phyloP scores from a whole-genome alignment of 2,329 filamentous ascomycete genomes.

The Ophiostoma pallidulum region DNA sequence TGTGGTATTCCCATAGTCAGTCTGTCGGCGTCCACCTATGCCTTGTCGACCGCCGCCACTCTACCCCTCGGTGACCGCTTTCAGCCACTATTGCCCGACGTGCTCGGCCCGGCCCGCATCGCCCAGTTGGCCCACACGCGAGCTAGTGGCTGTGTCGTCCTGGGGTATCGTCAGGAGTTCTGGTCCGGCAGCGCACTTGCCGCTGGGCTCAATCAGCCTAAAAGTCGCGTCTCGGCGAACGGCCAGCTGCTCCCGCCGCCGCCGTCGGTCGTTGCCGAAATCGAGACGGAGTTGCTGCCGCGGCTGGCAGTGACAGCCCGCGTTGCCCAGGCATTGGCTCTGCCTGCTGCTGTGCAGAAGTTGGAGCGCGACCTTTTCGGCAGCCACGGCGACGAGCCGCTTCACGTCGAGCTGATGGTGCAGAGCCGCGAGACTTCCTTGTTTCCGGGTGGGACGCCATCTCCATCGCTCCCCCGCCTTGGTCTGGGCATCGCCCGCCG shows the following conservation, averaged over 20 bases:
- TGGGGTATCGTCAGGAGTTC: constrained; percentile 33
- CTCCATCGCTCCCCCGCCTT: constrained; percentile 14
- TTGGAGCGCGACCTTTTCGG: constrained; percentile 1
- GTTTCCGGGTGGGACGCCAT: constrained; percentile 21
- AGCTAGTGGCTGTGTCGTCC: constrained; percentile 28
- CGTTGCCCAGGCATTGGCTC: constrained; percentile 15
- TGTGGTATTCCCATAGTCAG: constrained; percentile 27
- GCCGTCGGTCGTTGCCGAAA: constrained; percentile 24
- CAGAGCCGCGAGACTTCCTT: constrained; percentile 5
- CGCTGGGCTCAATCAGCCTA: too few species aligned
- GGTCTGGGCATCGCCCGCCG: constrained; percentile 19
- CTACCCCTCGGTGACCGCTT: constrained; percentile 28
- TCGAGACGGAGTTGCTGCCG: constrained; percentile 32
- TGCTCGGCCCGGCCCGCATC: constrained; percentile 27
- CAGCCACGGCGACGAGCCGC: constrained; percentile 20
- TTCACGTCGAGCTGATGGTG: constrained; percentile 28
- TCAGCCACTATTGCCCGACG: constrained; percentile 30
- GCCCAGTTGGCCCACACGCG: constrained; percentile 30
- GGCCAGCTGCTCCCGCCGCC: constrained; percentile 10
- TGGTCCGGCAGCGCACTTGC: constrained; percentile 10
- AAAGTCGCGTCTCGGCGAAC: too few species aligned
- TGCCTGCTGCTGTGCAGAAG: constrained; percentile 2
- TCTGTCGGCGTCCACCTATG: constrained; percentile 32
- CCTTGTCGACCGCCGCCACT: constrained; percentile 18
- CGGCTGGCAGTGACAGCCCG: constrained; percentile 28